Conservation (phyloP, 176 grass and related monocot species). For the sorghum (Sorghum bicolor) region DNA sequence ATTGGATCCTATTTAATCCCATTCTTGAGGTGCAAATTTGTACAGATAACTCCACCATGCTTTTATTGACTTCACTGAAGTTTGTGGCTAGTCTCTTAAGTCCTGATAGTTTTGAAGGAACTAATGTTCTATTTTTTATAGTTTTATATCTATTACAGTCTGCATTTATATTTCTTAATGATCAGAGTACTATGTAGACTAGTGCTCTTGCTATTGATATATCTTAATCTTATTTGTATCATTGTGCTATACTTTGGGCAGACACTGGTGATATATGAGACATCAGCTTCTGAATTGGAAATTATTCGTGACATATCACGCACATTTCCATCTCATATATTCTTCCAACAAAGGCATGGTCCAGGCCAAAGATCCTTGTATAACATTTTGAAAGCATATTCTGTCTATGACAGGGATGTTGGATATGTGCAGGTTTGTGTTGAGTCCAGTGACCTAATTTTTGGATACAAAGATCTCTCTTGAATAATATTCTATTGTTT, state of each 20-base stretch:
- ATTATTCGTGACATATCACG: constrained; percentile 98
- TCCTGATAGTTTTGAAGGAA: not conserved
- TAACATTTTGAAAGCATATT: constrained; percentile 97
- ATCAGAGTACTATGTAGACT: not conserved
- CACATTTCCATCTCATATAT: constrained; percentile 97
- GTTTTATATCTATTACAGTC: not conserved
- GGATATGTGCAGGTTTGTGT: constrained; percentile 94
- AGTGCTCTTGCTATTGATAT: not conserved
- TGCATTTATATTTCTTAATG: not conserved
- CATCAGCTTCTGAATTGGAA: constrained; percentile 89
- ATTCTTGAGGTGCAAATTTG: not conserved
- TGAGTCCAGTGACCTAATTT: not conserved
- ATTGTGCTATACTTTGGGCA: constrained; percentile 21
- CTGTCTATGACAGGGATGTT: constrained; percentile 93
- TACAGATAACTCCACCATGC: not conserved
- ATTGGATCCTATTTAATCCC: not conserved
- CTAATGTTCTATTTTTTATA: not conserved
- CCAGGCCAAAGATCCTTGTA: constrained; percentile 93
- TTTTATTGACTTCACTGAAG: not conserved
- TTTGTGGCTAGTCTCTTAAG: not conserved
- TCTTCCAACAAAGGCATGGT: constrained; percentile 97
- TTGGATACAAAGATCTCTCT: not conserved
- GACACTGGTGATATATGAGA: constrained; percentile 97
- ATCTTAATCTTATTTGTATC: not conserved
- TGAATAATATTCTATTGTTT: constrained; percentile 26